Base-by-base conservation (phyloP, 2,329 filamentous ascomycete genomes). In the Trichoderma sp. region DNA sequence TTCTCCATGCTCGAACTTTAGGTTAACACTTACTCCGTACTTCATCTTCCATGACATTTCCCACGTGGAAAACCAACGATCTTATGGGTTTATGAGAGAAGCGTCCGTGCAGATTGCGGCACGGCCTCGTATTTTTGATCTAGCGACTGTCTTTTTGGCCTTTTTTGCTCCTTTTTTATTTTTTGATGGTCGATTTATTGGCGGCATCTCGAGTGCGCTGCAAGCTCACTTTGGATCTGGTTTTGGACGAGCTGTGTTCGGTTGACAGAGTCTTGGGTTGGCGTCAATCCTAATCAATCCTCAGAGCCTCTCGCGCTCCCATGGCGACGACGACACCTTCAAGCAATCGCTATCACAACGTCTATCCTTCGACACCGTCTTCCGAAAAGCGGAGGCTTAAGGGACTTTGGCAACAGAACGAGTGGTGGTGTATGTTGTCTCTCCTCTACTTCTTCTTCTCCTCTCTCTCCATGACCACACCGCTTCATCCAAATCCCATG, bases 401-500 rank as follows among this genome's bases (percentile, higher is more conserved):
- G 67, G 81, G 82, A 28, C 71, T 77, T 50, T 82, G 76, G 68
- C 70, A 77, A 28, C 76, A 81, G 65, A 80, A 77, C 6, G 69
- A 78, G 55, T 83, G 81, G 80, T 81, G 76, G 78, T 83, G 80
- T 81, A 78, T 71, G 80, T 75, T 53, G 59, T 34, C 26, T 47
- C 39, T n/a, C 4, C 13, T 32, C 55, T 30, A 30, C 9, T 28
- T 17, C 23, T 39, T 2, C n/a, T 53, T n/a, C 39, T n/a, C 7
- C 39, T 43, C 39, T 58, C 12, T 47, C 20, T n/a, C 26, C 34
- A 36, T 34, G 15, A n/a, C 20, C 36, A 61, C 26, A 23, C 59
- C 13, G 32, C 34, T n/a, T 59, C 28, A 34, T 34, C 12, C 11
- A 13, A 30, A 30, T 8, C 12, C 30, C 32, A 9, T 8, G 4